A percentile compares a stretch with the other conserved stretches of the same genome.
These are phyloP conservation scores for Steccherinum ochraceum DNA, from an alignment of 768 basidiomycete genomes.

Conservation along the genomic window DNA sequence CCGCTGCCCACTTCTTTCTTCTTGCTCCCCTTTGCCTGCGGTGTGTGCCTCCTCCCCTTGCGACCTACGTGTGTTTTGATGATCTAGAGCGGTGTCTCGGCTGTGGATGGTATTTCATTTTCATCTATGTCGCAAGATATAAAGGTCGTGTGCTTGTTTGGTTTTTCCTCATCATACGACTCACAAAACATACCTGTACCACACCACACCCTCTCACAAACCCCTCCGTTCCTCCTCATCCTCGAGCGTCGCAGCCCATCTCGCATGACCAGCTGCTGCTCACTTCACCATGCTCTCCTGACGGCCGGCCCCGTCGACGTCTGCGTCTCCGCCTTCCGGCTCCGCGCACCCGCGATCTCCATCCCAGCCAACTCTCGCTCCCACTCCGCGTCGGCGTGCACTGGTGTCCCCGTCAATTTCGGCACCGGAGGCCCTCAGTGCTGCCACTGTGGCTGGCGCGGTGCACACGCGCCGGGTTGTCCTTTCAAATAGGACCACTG, in stretches of 20 bases:
- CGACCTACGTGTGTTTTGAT: not conserved
- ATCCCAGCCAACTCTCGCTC: not conserved
- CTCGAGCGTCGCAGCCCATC: no score
- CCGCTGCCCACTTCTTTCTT: not conserved
- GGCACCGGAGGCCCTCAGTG: conserved; percentile 44
- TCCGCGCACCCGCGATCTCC: no score
- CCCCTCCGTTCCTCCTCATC: no score
- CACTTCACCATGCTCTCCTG: not conserved
- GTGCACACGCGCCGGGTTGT: conserved; percentile 50
- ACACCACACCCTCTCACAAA: no score
- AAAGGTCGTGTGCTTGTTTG: no score
- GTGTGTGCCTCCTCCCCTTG: no score
- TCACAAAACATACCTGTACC: no score
- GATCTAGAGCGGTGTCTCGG: not conserved
- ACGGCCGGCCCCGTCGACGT: not conserved
- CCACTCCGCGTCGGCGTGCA: not conserved
- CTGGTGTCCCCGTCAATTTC: no score
- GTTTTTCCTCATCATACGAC: no score
- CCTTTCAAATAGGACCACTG: conserved; percentile 61
- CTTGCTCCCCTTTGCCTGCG: no score
- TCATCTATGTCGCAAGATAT: not conserved
- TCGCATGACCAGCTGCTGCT: not conserved
- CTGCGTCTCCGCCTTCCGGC: not conserved
- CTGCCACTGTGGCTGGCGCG: conserved; percentile 73
- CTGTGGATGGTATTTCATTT: not conserved